phyloP scores from a whole-genome alignment of 2,329 filamentous ascomycete species.

The Trichoderma sp. region DNA sequence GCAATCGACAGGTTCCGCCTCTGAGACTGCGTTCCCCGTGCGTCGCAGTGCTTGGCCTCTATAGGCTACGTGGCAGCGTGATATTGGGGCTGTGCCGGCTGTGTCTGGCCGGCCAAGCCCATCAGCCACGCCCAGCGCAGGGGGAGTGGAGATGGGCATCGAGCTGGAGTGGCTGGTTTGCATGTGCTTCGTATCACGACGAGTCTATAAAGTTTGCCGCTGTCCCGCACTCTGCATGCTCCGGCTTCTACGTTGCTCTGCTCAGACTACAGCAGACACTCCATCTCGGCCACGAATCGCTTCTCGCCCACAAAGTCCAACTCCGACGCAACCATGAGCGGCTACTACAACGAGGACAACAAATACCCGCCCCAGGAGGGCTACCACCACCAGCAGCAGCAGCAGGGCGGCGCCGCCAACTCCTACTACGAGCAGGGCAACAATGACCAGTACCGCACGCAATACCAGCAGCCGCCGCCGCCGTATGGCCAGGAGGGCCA shows the following conservation, averaged over 20 bases:
- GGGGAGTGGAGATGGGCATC: conserved; percentile 20
- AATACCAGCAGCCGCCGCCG: conserved; percentile 18
- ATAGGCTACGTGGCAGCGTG: conserved; percentile 24
- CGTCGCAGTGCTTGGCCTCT: background rate
- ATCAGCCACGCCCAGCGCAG: conserved; percentile 22
- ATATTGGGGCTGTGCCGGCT: conserved; percentile 23
- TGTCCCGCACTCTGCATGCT: background rate
- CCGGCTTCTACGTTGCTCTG: background rate
- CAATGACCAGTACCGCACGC: conserved; percentile 14
- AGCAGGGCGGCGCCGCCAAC: conserved; percentile 1
- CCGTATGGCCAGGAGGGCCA: conserved; percentile 8
- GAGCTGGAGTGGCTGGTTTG: background rate
- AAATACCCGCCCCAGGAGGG: conserved; percentile 7
- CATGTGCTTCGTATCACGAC: background rate
- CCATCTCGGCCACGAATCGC: background rate
- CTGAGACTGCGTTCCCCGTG: background rate
- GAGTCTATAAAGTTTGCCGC: background rate
- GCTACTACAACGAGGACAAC: conserved; percentile 20
- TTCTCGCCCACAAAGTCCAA: background rate
- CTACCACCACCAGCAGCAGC: conserved; percentile 6
- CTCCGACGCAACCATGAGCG: conserved; percentile 21
- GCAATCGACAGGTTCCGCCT: background rate
- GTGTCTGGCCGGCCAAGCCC: conserved; percentile 6
- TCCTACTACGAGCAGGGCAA: conserved; percentile 17
- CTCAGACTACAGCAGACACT: background rate